Base-by-base conservation (phyloP, 2,329 filamentous ascomycete genomes). In the Seiridium unicorne region DNA sequence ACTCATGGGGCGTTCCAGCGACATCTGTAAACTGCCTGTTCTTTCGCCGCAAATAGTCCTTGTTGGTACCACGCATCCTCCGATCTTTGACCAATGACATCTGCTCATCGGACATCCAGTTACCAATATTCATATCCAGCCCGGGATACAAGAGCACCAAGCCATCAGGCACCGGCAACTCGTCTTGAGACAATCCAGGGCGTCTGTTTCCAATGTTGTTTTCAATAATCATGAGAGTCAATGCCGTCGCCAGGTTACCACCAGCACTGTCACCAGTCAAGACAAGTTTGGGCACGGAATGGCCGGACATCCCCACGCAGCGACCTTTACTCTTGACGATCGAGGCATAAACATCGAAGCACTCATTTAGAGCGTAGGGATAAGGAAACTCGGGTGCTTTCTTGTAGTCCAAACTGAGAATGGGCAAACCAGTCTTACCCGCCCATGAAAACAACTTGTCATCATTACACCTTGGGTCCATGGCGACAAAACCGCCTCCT, bases 21-120 rank as follows among this genome's bases (percentile, higher is more conserved):
- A 96, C 78, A 53, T 91, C 87, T 65, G 89, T 89, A 73, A 97
- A 98, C 70, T 97, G 91, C 77, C 92, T 90, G 64, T 88, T 93
- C 78, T 99, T 98, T 60, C 91, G 85, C 42, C 89, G 84, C 9
- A 97, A 79, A 59, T 98, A 90, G 34, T 86, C 84, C 60, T 84
- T 84, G 70, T 97, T 97, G 1, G 89, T 92, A 66, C 88, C 89
- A 32, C 92, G 85, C 71, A 88, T 88, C 60, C 87, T 85, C 9
- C 92, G 87, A 64, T 97, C 93, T 65, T 92, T 89, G 64, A 99
- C 96, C 62, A 99, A 78, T 0, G 92, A 87, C 92, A 98, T 96
- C 72, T 99, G 93, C 73, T 98, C 94, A 68, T 98, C 94, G 0
- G 92, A 93, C 93, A 99, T 98, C 95, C 95, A 99, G 74, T 93